These are phyloP conservation scores for Colletotrichum costaricense DNA, from an alignment of 2,329 filamentous ascomycete genomes.

Conservation along the genomic window DNA sequence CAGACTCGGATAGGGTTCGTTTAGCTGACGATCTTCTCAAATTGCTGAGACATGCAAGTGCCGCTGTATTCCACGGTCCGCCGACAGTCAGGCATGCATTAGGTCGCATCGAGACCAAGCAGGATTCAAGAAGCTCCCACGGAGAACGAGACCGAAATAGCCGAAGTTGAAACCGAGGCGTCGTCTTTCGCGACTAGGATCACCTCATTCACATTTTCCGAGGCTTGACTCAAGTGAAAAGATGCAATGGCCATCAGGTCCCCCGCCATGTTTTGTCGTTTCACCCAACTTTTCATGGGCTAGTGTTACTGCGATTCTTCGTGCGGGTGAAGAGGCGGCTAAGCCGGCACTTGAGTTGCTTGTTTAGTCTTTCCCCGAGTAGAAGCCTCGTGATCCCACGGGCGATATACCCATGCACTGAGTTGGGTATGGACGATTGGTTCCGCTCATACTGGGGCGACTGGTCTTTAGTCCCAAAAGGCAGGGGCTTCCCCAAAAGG, in stretches of 20 bases:
- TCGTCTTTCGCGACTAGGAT: neutral
- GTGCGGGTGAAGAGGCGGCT: neutral
- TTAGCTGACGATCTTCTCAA: too few species aligned
- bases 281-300: neutral
- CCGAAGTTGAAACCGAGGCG: neutral
- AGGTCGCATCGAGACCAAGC: neutral
- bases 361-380: neutral
- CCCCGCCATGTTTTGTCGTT: neutral
- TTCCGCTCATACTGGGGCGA: neutral
- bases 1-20: neutral
- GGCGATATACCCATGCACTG: neutral
- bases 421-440: neutral
- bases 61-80: neutral
- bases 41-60: neutral
- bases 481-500: neutral
- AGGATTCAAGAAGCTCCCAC: neutral
- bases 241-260: neutral
- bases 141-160: neutral
- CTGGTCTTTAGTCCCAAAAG: neutral
- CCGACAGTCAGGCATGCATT: neutral
- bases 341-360: neutral
- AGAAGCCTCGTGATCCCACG: neutral
- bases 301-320: neutral
- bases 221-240: neutral
- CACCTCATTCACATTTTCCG: neutral